Conservation (phyloP, 768 basidiomycete species). For the Epithele typhae region DNA sequence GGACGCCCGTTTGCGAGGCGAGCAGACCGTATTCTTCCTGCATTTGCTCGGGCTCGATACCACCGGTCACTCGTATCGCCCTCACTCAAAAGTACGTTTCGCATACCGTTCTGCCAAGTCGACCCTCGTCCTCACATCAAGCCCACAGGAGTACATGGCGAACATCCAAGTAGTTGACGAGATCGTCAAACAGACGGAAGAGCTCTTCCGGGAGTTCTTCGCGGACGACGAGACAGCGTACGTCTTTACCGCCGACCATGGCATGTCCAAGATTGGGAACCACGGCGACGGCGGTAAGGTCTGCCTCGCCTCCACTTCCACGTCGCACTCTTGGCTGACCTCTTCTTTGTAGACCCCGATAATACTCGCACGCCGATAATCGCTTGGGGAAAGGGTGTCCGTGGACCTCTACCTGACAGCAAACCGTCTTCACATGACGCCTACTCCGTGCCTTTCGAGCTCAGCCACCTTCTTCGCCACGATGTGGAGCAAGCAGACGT, state of each 20-base stretch:
- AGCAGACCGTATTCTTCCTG: conserved; percentile 73
- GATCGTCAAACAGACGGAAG: conserved; percentile 65
- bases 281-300: conserved; percentile 75
- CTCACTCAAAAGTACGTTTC: conserved; percentile 61
- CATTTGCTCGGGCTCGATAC: conserved; percentile 84
- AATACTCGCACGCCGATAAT: conserved; percentile 84
- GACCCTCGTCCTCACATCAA: not conserved
- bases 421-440: conserved; percentile 58
- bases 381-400: conserved; percentile 77
- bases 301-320: not conserved
- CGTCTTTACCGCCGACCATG: conserved; percentile 86
- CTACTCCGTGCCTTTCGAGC: conserved; percentile 62
- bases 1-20: conserved; percentile 45
- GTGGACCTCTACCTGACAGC: conserved; percentile 58
- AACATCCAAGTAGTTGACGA: conserved; percentile 78
- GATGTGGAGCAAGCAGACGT: conserved; percentile 87
- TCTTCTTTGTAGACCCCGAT: conserved; percentile 59
- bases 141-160: conserved; percentile 71
- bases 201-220: conserved; percentile 60
- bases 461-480: conserved; percentile 54
- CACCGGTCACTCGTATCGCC: conserved; percentile 82
- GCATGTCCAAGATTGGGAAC: conserved; percentile 85
- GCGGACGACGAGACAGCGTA: conserved; percentile 65
- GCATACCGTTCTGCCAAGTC: not conserved
- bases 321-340: not conserved